Conservation (phyloP, 495 filamentous ascomycete genomes). For the Aeminium ludgeri region DNA sequence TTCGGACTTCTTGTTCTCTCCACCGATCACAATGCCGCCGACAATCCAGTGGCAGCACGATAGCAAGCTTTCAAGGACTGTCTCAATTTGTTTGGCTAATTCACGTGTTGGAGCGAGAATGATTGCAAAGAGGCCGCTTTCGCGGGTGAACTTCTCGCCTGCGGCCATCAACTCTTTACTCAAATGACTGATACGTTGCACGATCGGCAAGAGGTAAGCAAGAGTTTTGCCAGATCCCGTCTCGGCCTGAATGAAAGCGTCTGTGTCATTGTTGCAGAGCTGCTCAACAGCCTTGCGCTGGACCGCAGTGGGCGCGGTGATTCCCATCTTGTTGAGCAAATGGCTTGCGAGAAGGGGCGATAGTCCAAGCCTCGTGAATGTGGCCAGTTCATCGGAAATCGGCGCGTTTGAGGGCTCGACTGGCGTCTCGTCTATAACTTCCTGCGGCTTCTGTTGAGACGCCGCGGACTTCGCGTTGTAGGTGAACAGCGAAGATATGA, state of each 20-base stretch:
- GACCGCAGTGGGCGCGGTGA: conserved; percentile 86
- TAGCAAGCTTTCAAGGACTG: conserved; percentile 65
- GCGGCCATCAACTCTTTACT: conserved; percentile 37
- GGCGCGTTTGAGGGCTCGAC: conserved; percentile 88
- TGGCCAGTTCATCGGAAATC: conserved; percentile 61
- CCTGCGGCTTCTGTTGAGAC: conserved; percentile 26
- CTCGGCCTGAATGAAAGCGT: conserved; percentile 93
- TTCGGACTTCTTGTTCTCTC: conserved; percentile 93
- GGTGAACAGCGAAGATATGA: conserved; percentile 82
- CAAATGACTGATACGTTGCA: conserved; percentile 68
- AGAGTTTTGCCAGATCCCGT: conserved; percentile 95
- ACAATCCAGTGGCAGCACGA: conserved; percentile 82
- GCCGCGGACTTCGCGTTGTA: conserved; percentile 60
- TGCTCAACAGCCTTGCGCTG: conserved; percentile 73
- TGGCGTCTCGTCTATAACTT: conserved; percentile 31
- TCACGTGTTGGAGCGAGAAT: conserved; percentile 84
- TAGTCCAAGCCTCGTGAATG: conserved; percentile 67
- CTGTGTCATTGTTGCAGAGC: conserved; percentile 61
- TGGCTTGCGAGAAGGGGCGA: conserved; percentile 63
- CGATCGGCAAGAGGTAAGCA: conserved; percentile 79
- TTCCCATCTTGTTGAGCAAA: conserved; percentile 64
- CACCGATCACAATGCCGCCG: conserved; percentile 78
- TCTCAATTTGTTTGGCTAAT: conserved; percentile 77
- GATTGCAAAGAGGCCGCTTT: conserved; percentile 83
- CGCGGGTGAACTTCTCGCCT: conserved; percentile 31